phyloP scores from a whole-genome alignment of 306 rosid species.

The Clitoria ternatea region DNA sequence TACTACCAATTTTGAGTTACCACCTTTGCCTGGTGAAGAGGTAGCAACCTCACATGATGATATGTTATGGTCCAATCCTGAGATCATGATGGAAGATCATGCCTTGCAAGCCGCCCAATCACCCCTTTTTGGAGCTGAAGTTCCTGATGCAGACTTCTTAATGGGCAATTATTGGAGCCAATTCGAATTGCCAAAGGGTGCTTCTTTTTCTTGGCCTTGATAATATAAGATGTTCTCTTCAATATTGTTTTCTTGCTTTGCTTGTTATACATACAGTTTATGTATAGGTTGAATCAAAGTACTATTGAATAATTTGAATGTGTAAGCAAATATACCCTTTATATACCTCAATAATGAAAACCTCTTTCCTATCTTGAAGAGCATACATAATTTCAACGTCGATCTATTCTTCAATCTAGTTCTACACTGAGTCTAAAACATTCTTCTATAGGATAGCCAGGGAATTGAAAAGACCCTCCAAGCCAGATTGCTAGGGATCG shows the following conservation, averaged over 20 bases:
- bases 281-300: conserved; percentile 28
- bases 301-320: conserved; percentile 25
- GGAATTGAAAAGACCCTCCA: neutral
- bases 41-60: conserved; percentile 15
- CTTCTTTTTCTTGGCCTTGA: conserved; percentile 47
- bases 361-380: neutral
- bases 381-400: neutral
- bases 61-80: conserved; percentile 46
- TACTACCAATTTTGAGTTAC: conserved; percentile 43
- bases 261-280: conserved; percentile 16
- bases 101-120: conserved; percentile 32
- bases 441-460: neutral
- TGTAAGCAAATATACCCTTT: conserved; percentile 15
- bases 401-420: neutral
- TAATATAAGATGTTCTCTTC: conserved; percentile 13
- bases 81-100: conserved; percentile 41
- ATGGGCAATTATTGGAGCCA: conserved; percentile 57
- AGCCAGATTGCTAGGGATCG: neutral
- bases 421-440: neutral
- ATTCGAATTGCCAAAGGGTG: conserved; percentile 58
- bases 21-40: conserved; percentile 73
- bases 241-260: conserved; percentile 11
- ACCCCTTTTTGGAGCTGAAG: conserved; percentile 38
- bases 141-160: conserved; percentile 42
- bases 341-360: neutral